These are phyloP conservation scores for Scortechinia acanthostroma DNA, from an alignment of 2,329 filamentous ascomycete genomes.

Conservation along the genomic window DNA sequence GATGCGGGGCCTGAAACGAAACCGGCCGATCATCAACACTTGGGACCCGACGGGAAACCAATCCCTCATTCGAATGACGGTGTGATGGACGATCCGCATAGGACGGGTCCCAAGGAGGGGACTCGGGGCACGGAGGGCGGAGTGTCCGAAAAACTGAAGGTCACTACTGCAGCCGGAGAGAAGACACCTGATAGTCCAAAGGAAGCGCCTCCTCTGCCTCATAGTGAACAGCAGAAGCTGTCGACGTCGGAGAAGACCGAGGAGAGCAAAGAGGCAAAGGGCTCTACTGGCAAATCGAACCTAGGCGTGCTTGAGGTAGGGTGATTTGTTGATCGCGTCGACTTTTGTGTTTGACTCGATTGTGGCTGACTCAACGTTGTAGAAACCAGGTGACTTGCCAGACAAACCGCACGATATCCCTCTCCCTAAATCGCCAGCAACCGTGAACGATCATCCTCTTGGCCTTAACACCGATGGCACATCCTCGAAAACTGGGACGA, in stretches of 20 bases:
- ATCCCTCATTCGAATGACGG: too few species aligned
- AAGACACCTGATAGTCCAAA: conserved; percentile 80
- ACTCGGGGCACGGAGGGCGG: conserved; percentile 85
- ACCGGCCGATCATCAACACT: not conserved
- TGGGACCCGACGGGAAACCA: too few species aligned
- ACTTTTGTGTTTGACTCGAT: not conserved
- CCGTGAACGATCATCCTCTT: conserved; percentile 56
- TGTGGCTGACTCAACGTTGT: conserved; percentile 8
- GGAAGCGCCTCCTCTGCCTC: conserved; percentile 74
- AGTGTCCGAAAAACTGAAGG: conserved; percentile 76
- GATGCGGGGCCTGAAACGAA: conserved; percentile 16
- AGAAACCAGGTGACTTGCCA: conserved; percentile 80
- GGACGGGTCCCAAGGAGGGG: conserved; percentile 71
- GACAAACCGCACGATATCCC: conserved; percentile 66
- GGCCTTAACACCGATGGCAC: conserved; percentile 24
- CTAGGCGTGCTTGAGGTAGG: conserved; percentile 49
- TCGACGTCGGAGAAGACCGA: conserved; percentile 27
- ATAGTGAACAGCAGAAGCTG: conserved; percentile 62
- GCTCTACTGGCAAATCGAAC: conserved; percentile 28
- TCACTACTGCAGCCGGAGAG: conserved; percentile 53
- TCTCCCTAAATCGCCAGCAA: conserved; percentile 52
- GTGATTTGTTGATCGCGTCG: conserved; percentile 2
- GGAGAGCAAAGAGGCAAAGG: conserved; percentile 22
- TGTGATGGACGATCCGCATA: conserved; percentile 85
- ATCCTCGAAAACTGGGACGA: conserved; percentile 22